phyloP scores from a whole-genome alignment of 371 early-diverging fungal species.

The Coemansia sp. region DNA sequence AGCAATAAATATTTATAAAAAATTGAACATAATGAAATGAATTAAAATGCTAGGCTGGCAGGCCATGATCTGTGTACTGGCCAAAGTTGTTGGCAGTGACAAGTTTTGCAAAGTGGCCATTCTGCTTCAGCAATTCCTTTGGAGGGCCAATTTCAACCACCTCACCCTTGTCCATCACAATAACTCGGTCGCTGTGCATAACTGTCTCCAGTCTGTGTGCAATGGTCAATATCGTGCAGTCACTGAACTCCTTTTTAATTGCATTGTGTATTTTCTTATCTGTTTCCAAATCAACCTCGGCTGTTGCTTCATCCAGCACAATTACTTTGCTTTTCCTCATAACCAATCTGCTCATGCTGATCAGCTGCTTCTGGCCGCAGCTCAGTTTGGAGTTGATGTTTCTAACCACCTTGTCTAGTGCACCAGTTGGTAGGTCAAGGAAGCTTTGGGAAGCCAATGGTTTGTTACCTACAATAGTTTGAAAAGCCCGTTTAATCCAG shows the following conservation, averaged over 20 bases:
- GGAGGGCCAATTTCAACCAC: constrained; percentile 62
- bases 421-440: no score
- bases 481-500: not conserved
- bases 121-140: constrained; percentile 51
- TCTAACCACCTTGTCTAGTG: no score
- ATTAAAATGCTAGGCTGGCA: no score
- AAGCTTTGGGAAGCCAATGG: not conserved
- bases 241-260: constrained; percentile 55
- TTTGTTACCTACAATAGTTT: not conserved
- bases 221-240: constrained; percentile 61
- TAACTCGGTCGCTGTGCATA: constrained; percentile 57
- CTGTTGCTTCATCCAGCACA: constrained; percentile 68
- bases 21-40: no score
- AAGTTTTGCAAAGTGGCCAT: constrained; percentile 43
- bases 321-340: constrained; percentile 55
- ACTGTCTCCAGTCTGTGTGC: constrained; percentile 62
- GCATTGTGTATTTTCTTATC: constrained; percentile 59
- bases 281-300: constrained; percentile 58
- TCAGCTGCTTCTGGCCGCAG: constrained; percentile 65
- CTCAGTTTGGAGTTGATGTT: constrained; percentile 1
- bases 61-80: no score
- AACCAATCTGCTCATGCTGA: constrained; percentile 62
- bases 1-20: no score
- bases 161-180: constrained; percentile 59
- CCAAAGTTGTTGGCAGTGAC: constrained; percentile 17